phyloP scores from a whole-genome alignment of 805 yeast genomes.

The Myxozyma udenii region DNA sequence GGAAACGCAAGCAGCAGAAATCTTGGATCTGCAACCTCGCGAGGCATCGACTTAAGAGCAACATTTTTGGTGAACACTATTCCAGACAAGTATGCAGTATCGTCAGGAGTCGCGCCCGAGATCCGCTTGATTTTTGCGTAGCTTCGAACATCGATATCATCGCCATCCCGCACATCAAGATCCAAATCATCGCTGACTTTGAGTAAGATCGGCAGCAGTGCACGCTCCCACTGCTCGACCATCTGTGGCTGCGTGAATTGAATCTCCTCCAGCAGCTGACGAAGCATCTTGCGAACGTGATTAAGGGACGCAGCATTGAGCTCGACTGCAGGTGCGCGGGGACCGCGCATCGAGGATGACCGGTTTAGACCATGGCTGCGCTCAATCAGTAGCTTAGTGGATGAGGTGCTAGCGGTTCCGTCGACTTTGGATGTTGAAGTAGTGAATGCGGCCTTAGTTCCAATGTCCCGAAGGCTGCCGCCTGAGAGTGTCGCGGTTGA shows the following conservation, averaged over 20 bases:
- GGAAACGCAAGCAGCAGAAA: slow-evolving; percentile 86
- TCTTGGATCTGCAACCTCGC: slow-evolving; percentile 60
- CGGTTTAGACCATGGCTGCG: slow-evolving; percentile 15
- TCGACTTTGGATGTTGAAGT: not conserved
- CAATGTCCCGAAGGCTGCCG: not conserved
- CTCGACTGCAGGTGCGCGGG: slow-evolving; percentile 38
- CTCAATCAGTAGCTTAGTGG: not conserved
- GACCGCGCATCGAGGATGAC: slow-evolving; percentile 28
- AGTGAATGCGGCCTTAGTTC: not conserved
- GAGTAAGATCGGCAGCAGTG: slow-evolving; percentile 51
- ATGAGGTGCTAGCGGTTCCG: no score
- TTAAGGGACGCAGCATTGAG: slow-evolving; percentile 35
- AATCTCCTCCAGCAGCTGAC: slow-evolving; percentile 63
- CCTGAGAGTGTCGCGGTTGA: not conserved
- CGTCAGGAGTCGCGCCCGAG: slow-evolving; percentile 65
- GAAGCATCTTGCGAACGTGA: slow-evolving; percentile 52
- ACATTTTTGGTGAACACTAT: slow-evolving; percentile 77
- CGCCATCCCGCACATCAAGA: slow-evolving; percentile 59
- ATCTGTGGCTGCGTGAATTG: slow-evolving; percentile 42
- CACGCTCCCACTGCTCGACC: slow-evolving; percentile 56
- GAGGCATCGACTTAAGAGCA: slow-evolving; percentile 77
- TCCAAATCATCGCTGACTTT: slow-evolving; percentile 58
- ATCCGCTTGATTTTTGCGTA: slow-evolving; percentile 83
- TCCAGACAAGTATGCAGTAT: slow-evolving; percentile 69
- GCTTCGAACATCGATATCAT: slow-evolving; percentile 79